Conservation (phyloP, 192 early-diverging fungal genomes). For the Entomortierella parvispora region DNA sequence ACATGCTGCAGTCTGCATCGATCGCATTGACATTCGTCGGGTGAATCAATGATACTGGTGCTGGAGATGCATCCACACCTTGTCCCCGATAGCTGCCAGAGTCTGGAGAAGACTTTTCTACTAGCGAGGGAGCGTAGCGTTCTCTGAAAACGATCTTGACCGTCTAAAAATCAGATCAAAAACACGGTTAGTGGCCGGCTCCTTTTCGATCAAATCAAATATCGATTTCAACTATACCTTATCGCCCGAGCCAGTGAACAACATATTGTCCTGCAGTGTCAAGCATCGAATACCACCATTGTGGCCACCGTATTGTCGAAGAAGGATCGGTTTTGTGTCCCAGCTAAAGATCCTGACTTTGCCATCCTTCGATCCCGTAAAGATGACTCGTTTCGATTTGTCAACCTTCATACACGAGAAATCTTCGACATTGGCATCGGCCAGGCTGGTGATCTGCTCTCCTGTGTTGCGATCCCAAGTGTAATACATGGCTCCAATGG, state of each 20-base stretch:
- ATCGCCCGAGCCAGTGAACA: slow-evolving; percentile 40
- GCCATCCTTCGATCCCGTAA: slow-evolving; percentile 40
- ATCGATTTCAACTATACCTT: slow-evolving; percentile 11
- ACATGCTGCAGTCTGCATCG: slow-evolving; percentile 33
- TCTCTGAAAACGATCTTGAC: slow-evolving; percentile 35
- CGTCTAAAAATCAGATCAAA: slow-evolving; percentile 12
- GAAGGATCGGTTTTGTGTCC: slow-evolving; percentile 37
- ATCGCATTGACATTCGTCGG: slow-evolving; percentile 18
- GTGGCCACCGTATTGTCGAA: slow-evolving; percentile 43
- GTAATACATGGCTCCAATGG: slow-evolving; percentile 35
- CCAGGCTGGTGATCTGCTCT: slow-evolving; percentile 14
- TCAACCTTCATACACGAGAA: slow-evolving; percentile 45
- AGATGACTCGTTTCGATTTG: slow-evolving; percentile 8
- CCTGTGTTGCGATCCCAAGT: slow-evolving; percentile 32
- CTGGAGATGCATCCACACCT: slow-evolving; percentile 5
- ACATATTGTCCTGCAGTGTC: slow-evolving; percentile 33
- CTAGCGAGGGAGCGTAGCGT: slow-evolving; percentile 11
- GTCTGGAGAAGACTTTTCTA: background rate
- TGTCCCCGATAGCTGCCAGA: background rate
- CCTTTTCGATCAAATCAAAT: too few species aligned
- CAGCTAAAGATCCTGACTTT: slow-evolving; percentile 42
- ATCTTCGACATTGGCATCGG: slow-evolving; percentile 16
- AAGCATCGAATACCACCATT: slow-evolving; percentile 27
- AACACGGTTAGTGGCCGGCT: background rate
- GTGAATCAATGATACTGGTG: slow-evolving; percentile 23